Conservation (phyloP, 2,329 filamentous ascomycete genomes). For the Stromatinia cepivora region DNA sequence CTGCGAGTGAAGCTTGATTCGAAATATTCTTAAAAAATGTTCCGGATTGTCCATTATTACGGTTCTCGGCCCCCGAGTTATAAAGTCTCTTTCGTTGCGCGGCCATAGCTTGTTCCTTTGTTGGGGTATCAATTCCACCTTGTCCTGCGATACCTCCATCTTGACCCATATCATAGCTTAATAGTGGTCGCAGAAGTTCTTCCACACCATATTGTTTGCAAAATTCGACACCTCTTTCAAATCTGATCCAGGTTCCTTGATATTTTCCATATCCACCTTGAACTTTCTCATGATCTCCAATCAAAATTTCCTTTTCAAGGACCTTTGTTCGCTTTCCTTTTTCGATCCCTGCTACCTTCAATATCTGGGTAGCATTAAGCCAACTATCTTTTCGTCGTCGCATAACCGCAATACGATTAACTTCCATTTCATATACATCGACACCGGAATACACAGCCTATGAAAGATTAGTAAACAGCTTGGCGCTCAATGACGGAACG, state of each 20-base stretch:
- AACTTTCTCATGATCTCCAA: slow-evolving; percentile 96
- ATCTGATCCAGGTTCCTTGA: slow-evolving; percentile 97
- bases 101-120: slow-evolving; percentile 98
- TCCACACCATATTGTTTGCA: slow-evolving; percentile 80
- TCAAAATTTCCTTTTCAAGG: slow-evolving; percentile 94
- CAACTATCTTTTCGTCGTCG: slow-evolving; percentile 91
- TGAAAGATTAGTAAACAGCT: slow-evolving; percentile 15
- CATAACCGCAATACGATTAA: slow-evolving; percentile 93
- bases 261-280: slow-evolving; percentile 99
- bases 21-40: slow-evolving; percentile 99
- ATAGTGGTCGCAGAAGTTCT: slow-evolving; percentile 69
- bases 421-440: slow-evolving; percentile 97
- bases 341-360: slow-evolving; percentile 95
- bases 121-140: slow-evolving; percentile 86
- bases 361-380: slow-evolving; percentile 96
- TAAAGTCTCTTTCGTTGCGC: slow-evolving; percentile 92
- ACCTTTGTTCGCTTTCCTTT: slow-evolving; percentile 98
- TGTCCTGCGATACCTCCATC: slow-evolving; percentile 71
- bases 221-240: slow-evolving; percentile 87
- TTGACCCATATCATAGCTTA: slow-evolving; percentile 79
- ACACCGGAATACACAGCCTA: slow-evolving; percentile 92
- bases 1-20: slow-evolving; percentile 84
- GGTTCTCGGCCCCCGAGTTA: slow-evolving; percentile 69
- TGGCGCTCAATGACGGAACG: slow-evolving; percentile 20
- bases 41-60: slow-evolving; percentile 67